Evolutionary conservation across 2,329 filamentous ascomycete genomes (phyloP), one percentile per base, ranked within the genome.

Genomic region (Cytospora piceae): DNA sequence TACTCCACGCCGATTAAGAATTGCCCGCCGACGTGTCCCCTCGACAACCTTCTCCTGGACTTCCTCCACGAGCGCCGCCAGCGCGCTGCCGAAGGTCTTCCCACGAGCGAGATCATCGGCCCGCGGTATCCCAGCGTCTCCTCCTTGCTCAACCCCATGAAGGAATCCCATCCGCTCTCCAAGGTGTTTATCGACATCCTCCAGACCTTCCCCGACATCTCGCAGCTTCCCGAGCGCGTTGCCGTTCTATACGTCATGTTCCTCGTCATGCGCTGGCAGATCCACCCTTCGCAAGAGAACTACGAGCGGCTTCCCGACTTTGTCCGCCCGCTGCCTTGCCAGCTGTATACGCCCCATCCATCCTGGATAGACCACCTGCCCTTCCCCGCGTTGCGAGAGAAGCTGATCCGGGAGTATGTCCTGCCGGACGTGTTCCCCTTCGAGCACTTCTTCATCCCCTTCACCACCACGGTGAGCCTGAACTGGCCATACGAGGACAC

Each of bases 221-320:
- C 84, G 4, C 84, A 83, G n/a, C 82, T 96, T 0, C 93, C 93
- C 0, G 93, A 96, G 77, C 90, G 91, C 72, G 87, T 96, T 0
- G 93, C 90, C 11, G 87, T 92, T 8, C 82, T 96, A 9, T 96
- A 94, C 75, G 81, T 90, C 73, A 96, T 96, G 91, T 96, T 96
- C 77, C 83, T 94, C 37, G 74, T 93, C 69, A 92, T 95, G 89
- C 86, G 90, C 52, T 97, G 93, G 92, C 88, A 92, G 74, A 90
- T 96, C 64, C 86, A 86, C 32, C 92, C 93, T 0, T 92, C 91
- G 0, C 83, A 84, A 67, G 90, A 93, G 70, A 96, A 93, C 77
- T 94, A 91, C 75, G 86, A 92, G 29, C 84, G 90, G 4, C 78
- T 97, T 14, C 93, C 93, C 0, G 82, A 87, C 5, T 96, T 90